These are phyloP conservation scores for Trichophyton verrucosum DNA, from an alignment of 2,329 filamentous ascomycete genomes.

Conservation along the genomic window DNA sequence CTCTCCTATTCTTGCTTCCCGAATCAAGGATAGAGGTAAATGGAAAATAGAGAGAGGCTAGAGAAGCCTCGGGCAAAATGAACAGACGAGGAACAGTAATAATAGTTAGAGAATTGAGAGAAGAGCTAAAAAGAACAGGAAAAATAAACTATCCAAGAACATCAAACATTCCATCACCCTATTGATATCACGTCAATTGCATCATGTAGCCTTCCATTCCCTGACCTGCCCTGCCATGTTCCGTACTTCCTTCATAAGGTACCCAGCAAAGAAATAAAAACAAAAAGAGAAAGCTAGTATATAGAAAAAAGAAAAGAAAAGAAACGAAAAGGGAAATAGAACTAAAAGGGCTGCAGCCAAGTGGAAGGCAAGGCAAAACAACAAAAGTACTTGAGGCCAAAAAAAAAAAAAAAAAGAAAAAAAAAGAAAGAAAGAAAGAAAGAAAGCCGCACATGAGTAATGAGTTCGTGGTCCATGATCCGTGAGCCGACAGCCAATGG, in stretches of 20 bases:
- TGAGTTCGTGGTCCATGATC: conserved; percentile 1
- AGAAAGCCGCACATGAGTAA: neutral
- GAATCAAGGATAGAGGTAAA: neutral
- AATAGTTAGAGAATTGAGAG: neutral
- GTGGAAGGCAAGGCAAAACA: neutral
- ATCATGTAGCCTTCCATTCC: conserved; percentile 2
- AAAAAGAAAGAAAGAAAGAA: neutral
- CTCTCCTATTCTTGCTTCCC: conserved; percentile 1
- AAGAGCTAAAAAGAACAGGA: neutral
- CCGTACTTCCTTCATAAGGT: conserved; percentile 1
- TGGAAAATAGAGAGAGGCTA: neutral
- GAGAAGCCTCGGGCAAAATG: neutral
- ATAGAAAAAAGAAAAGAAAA: neutral
- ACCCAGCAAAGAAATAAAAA: conserved; percentile 1
- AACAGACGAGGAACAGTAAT: neutral
- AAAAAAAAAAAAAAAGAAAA: neutral
- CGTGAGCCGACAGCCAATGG: conserved; percentile 1
- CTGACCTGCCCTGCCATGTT: conserved; percentile 1
- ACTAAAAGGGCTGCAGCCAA: conserved; percentile 9
- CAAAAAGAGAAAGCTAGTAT: neutral
- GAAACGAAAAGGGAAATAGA: neutral
- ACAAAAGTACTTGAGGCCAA: neutral
- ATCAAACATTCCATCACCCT: conserved; percentile 4
- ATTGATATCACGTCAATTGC: conserved; percentile 2
- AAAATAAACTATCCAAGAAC: neutral